Base-by-base conservation (phyloP, 148 eudicot species). In the Bassia scoparia region DNA sequence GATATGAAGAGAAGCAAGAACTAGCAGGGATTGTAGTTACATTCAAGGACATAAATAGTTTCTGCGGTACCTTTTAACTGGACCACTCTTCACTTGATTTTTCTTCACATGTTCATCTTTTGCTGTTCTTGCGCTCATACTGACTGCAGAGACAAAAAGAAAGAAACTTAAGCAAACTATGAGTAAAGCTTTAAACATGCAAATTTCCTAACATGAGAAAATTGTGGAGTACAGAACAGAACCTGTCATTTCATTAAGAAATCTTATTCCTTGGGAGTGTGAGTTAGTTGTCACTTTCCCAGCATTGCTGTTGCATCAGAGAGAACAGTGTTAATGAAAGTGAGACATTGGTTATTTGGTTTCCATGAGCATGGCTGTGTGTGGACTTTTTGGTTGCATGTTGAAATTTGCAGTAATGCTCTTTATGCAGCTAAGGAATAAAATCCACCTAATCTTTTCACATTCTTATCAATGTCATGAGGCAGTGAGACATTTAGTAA, bases 241-340 rank as follows among this genome's bases (percentile, higher is more conserved):
- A 94, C 98, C 98, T 94, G 98, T 85, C 26, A 94, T 81, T 81
- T 94, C 85, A 67, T 86, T 87, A 44, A 94, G 93, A 76, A 91
- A 89, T 81, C 97, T 76, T 78, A 89, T 84, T 71, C 98, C 98
- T 80, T 94, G 97, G 52, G 98, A 94, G 80, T 87, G 83, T 61
- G 75, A 48, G 66, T 89, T 88, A 23, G 96, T 89, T 74, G 98
- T 94, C 64, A 91, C 93, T 65, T 84, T 79, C 70, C 81, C 86
- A 72, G 96, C 97, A 82, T 91, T 91, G 84, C 97, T 94, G 83
- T 77, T 58, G 30, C 46, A 16, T 38, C 17, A 46, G 13, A 44
- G 41, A 30, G 18, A 23, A 11, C 3, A 43, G 48, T 17, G 46
- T 34, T 17, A 33, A 18, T 29, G 7, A 31, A 46, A 14, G 16